These are phyloP conservation scores for Stereocaulon alpinum DNA, from an alignment of 495 filamentous ascomycete genomes.

Conservation along the genomic window DNA sequence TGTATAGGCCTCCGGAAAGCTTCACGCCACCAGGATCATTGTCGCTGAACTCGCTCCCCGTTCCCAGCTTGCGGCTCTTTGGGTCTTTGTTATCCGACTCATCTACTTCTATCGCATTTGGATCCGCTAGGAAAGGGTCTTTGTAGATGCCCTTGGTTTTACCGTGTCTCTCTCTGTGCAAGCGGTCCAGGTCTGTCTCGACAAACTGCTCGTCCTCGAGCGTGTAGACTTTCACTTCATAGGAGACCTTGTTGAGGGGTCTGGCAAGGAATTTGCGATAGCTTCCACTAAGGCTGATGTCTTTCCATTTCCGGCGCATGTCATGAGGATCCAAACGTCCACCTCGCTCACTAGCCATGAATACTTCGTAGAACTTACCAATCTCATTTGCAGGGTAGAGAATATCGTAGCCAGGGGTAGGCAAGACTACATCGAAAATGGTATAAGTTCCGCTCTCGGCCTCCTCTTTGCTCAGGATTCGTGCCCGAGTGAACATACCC, in stretches of 20 bases:
- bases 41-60: constrained; percentile 2
- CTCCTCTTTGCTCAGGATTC: constrained; percentile 64
- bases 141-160: neutral
- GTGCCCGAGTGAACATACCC: constrained; percentile 61
- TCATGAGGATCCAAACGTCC: constrained; percentile 70
- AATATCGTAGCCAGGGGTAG: constrained; percentile 85
- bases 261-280: constrained; percentile 79
- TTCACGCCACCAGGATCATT: constrained; percentile 10
- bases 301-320: constrained; percentile 78
- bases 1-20: constrained; percentile 6
- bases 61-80: too few relatives aligned
- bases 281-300: constrained; percentile 76
- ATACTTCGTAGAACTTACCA: constrained; percentile 63
- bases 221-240: constrained; percentile 56
- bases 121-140: neutral
- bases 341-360: constrained; percentile 71
- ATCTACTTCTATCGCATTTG: neutral
- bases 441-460: constrained; percentile 65
- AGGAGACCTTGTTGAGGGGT: constrained; percentile 45
- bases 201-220: constrained; percentile 74
- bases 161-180: constrained; percentile 24
- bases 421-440: constrained; percentile 87
- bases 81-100: too few relatives aligned
- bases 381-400: constrained; percentile 78
- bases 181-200: constrained; percentile 63